These are phyloP conservation scores for Diaporthe ampelina DNA, from an alignment of 2,329 filamentous ascomycete genomes.

Conservation along the genomic window DNA sequence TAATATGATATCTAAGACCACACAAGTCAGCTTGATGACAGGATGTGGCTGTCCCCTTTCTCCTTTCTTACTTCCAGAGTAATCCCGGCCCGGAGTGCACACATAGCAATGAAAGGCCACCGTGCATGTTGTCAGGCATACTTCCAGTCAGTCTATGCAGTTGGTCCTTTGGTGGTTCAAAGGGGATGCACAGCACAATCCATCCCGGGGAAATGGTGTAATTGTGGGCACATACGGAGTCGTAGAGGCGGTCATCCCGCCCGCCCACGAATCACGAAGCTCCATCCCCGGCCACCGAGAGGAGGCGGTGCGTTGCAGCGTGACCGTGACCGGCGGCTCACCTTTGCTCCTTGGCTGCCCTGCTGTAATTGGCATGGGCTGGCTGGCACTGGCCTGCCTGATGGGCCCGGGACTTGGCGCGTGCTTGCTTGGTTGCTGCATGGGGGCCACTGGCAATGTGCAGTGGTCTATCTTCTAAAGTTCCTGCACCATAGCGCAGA, in stretches of 20 bases:
- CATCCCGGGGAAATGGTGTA: slow-evolving; percentile 7
- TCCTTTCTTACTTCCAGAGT: neutral
- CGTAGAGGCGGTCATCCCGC: slow-evolving; percentile 11
- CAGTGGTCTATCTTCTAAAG: neutral
- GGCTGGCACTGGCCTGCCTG: neutral
- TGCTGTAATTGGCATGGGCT: neutral
- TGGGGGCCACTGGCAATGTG: neutral
- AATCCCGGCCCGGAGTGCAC: neutral
- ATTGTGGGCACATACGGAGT: neutral
- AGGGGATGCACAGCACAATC: neutral
- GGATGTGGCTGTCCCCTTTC: neutral
- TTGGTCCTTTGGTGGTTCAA: neutral
- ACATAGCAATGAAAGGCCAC: neutral
- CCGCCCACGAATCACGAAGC: slow-evolving; percentile 20
- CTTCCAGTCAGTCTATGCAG: neutral
- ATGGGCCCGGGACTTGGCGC: slow-evolving; percentile 15
- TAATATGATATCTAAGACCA: too few relatives aligned
- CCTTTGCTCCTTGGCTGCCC: neutral
- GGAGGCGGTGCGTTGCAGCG: slow-evolving; percentile 22
- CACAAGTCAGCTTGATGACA: neutral
- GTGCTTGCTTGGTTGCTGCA: neutral
- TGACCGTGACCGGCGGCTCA: slow-evolving; percentile 13
- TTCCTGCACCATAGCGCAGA: neutral
- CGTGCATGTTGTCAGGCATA: neutral
- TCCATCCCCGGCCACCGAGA: slow-evolving; percentile 12